A percentile compares a stretch with the other conserved stretches of the same genome.
phyloP scores from a whole-genome alignment of 2,329 filamentous ascomycete species.

The Aspergillus melleus region DNA sequence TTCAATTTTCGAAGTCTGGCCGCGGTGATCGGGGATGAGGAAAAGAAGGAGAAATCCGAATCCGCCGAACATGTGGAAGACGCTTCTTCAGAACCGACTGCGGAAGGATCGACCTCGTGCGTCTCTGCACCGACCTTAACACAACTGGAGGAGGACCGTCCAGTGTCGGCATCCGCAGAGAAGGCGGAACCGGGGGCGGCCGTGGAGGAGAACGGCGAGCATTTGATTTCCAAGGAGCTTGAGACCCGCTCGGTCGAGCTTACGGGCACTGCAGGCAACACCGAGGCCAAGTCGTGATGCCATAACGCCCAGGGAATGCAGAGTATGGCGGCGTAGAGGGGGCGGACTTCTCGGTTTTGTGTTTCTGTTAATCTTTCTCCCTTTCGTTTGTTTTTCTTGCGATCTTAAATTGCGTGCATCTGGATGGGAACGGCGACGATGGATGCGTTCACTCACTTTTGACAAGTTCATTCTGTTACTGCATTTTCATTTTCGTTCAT shows the following conservation, averaged over 20 bases:
- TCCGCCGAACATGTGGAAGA: slow-evolving; percentile 41
- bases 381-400: background rate
- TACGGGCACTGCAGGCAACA: slow-evolving; percentile 21
- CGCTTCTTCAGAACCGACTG: slow-evolving; percentile 17
- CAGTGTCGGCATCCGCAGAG: slow-evolving; percentile 9
- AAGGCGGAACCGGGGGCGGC: slow-evolving; percentile 12
- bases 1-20: slow-evolving; percentile 90
- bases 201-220: slow-evolving; percentile 18
- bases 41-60: slow-evolving; percentile 44
- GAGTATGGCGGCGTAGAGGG: slow-evolving; percentile 2
- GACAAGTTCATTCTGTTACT: slow-evolving; percentile 3
- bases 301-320: background rate
- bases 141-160: slow-evolving; percentile 8
- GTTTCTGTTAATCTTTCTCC: no score
- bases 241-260: slow-evolving; percentile 40
- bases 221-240: slow-evolving; percentile 35
- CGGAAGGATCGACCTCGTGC: slow-evolving; percentile 24
- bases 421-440: slow-evolving; percentile 13
- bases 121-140: slow-evolving; percentile 19
- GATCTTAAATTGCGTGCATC: slow-evolving; percentile 4
- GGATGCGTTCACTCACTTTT: slow-evolving; percentile 10
- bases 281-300: slow-evolving; percentile 30
- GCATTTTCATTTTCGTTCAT: background rate
- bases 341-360: background rate
- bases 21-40: slow-evolving; percentile 73